phyloP scores from a whole-genome alignment of 106 monocot species.

The Dendrobium chrysotoxum region DNA sequence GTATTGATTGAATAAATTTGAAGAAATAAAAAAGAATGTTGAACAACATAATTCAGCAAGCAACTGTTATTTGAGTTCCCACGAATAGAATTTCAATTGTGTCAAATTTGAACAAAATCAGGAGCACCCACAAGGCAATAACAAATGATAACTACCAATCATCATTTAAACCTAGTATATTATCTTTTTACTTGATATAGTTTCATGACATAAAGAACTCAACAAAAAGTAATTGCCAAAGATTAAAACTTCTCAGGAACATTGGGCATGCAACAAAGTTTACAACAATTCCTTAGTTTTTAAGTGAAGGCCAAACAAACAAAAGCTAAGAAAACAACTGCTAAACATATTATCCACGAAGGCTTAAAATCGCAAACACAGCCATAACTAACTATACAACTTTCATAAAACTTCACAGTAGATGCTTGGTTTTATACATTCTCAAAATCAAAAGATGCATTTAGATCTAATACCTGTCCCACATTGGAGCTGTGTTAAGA shows the following conservation, averaged over 20 bases:
- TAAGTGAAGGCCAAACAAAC: not conserved
- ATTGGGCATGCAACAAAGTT: not conserved
- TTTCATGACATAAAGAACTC: not conserved
- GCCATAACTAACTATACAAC: no score
- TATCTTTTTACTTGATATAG: no score
- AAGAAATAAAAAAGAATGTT: no score
- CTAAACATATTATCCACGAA: not conserved
- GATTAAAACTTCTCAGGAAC: not conserved
- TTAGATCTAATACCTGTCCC: conserved; percentile 66
- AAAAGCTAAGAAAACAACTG: not conserved
- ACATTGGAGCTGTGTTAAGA: conserved; percentile 82
- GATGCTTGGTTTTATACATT: not conserved
- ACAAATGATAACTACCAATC: no score
- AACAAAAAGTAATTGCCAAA: not conserved
- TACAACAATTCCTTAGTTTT: not conserved
- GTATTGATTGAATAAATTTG: no score
- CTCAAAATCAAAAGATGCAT: not conserved
- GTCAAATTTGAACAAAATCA: no score
- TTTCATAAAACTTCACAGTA: not conserved
- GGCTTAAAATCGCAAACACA: not conserved
- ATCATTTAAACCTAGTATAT: no score
- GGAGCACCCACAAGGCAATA: no score
- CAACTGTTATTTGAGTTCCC: no score
- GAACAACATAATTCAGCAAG: no score
- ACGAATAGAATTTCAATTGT: no score